Evolutionary conservation across 1,139 yeast genomes (phyloP).

Genomic region (Pichia sp.): DNA sequence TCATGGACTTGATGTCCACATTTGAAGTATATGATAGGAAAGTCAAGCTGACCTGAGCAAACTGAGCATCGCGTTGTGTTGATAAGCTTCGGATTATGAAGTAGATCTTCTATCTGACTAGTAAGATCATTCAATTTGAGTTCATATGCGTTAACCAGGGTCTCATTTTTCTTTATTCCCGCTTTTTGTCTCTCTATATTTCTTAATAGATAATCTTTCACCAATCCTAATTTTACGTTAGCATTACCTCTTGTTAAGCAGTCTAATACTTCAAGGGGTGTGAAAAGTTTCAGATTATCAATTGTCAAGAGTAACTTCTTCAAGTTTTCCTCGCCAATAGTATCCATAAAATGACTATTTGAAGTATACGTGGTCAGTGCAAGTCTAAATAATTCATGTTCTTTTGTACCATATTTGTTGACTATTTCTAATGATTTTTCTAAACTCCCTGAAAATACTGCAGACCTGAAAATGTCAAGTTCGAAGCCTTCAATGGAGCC

Average conservation of each 20-base stretch:
- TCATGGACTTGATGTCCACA: slow-evolving; percentile 89
- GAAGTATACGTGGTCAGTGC: slow-evolving; percentile 67
- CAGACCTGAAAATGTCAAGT: slow-evolving; percentile 61
- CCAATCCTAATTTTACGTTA: slow-evolving; percentile 55
- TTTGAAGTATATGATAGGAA: slow-evolving; percentile 79
- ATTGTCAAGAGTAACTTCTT: slow-evolving; percentile 50
- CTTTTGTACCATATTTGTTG: slow-evolving; percentile 54
- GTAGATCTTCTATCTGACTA: slow-evolving; percentile 48
- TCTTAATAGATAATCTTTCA: slow-evolving; percentile 65
- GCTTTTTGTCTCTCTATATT: slow-evolving; percentile 56
- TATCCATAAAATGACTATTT: slow-evolving; percentile 46
- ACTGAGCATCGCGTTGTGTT: slow-evolving; percentile 61
- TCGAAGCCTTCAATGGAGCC: slow-evolving; percentile 43
- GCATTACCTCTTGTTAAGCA: slow-evolving; percentile 65
- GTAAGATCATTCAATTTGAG: slow-evolving; percentile 58
- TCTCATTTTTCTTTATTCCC: slow-evolving; percentile 66
- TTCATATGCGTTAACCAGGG: slow-evolving; percentile 64
- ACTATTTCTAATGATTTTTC: slow-evolving; percentile 53
- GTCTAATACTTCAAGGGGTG: slow-evolving; percentile 75
- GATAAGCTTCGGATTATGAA: slow-evolving; percentile 54
- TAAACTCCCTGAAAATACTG: slow-evolving; percentile 56
- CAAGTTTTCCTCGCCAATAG: slow-evolving; percentile 53
- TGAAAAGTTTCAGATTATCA: slow-evolving; percentile 49
- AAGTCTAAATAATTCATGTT: slow-evolving; percentile 61
- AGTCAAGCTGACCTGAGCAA: slow-evolving; percentile 66